phyloP scores from a whole-genome alignment of 2,329 filamentous ascomycete genomes.

The Orbilia ellipsospora region DNA sequence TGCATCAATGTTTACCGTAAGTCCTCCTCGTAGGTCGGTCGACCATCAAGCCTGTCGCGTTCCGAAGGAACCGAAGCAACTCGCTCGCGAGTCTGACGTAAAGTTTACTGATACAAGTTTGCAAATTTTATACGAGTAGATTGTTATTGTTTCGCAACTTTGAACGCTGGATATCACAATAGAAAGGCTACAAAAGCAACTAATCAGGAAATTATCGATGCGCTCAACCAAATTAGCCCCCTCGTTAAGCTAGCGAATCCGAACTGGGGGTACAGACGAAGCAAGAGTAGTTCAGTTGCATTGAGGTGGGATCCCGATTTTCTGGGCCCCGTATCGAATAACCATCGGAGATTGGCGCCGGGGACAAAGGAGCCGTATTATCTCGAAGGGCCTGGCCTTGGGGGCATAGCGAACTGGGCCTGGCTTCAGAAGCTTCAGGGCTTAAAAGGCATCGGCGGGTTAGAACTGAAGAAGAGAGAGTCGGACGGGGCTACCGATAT shows the following conservation, averaged over 20 bases:
- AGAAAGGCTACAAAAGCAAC: too few species aligned
- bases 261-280: too few species aligned
- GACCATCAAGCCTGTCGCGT: too few species aligned
- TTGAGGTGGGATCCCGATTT: too few species aligned
- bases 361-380: slow-evolving; percentile 5
- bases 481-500: too few species aligned
- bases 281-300: too few species aligned
- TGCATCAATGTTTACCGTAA: background rate
- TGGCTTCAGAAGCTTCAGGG: background rate
- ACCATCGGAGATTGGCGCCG: background rate
- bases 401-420: background rate
- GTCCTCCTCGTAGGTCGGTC: background rate
- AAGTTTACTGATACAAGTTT: background rate
- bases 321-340: background rate
- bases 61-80: too few species aligned
- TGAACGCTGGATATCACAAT: background rate
- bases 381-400: background rate
- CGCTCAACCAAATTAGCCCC: too few species aligned
- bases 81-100: too few species aligned
- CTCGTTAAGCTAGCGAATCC: too few species aligned
- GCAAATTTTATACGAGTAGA: background rate
- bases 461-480: background rate
- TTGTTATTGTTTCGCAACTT: background rate
- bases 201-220: too few species aligned
- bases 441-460: background rate